phyloP scores from a whole-genome alignment of 192 early-diverging fungal species.

The Podila epicladia region DNA sequence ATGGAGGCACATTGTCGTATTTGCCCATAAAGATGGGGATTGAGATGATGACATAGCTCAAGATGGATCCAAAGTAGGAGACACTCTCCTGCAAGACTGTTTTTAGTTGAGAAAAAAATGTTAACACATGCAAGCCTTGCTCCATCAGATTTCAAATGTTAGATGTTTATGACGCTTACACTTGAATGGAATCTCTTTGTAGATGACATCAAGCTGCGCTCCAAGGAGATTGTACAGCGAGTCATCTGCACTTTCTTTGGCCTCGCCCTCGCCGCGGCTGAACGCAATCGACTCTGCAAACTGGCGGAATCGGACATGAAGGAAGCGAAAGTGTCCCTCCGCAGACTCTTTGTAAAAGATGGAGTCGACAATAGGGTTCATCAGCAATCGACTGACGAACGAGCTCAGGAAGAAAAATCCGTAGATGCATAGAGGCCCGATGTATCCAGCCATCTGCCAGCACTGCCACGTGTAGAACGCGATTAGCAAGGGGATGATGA shows the following conservation, averaged over 20 bases:
- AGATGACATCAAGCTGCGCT: slow-evolving; percentile 67
- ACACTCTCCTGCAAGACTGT: slow-evolving; percentile 69
- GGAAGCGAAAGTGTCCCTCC: slow-evolving; percentile 84
- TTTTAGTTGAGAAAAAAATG: not conserved
- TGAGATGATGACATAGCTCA: slow-evolving; percentile 84
- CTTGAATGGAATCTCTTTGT: slow-evolving; percentile 58
- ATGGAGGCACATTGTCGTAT: slow-evolving; percentile 75
- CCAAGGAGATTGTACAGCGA: slow-evolving; percentile 64
- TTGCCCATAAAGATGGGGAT: slow-evolving; percentile 84
- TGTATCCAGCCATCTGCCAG: slow-evolving; percentile 69
- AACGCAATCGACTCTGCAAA: slow-evolving; percentile 87
- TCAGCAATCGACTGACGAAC: slow-evolving; percentile 65
- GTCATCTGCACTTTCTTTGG: slow-evolving; percentile 61
- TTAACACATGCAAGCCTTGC: not conserved
- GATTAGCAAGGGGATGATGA: slow-evolving; percentile 79
- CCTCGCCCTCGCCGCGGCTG: slow-evolving; percentile 76
- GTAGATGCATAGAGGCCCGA: slow-evolving; percentile 79
- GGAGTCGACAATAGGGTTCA: slow-evolving; percentile 79
- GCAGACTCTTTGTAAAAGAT: slow-evolving; percentile 79
- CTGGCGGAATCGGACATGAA: slow-evolving; percentile 75
- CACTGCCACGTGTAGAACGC: slow-evolving; percentile 82
- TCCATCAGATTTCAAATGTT: too few relatives aligned
- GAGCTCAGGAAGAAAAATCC: slow-evolving; percentile 75
- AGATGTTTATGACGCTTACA: slow-evolving; percentile 36
- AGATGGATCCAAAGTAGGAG: slow-evolving; percentile 80